A percentile compares a stretch with the other conserved stretches of the same genome.
phyloP scores from a whole-genome alignment of 2,329 filamentous ascomycete genomes.

The Fusarium sp. region DNA sequence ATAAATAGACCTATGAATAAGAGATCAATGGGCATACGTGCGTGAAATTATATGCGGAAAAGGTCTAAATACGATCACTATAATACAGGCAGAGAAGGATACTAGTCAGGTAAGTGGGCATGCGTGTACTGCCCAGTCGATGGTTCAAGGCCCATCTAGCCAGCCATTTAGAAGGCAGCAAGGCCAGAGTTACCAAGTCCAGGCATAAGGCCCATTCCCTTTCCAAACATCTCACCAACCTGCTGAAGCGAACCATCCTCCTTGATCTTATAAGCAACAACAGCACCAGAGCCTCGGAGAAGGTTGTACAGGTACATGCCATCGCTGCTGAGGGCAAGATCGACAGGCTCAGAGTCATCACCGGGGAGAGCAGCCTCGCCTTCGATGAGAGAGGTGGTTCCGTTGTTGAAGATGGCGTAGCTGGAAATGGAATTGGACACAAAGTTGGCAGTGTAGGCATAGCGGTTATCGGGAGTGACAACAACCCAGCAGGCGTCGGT shows the following conservation, averaged over 20 bases:
- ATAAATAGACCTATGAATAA: not conserved
- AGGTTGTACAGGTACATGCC: slow-evolving; percentile 34
- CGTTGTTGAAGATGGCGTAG: slow-evolving; percentile 22
- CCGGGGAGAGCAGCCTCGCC: slow-evolving; percentile 29
- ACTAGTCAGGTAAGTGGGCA: not conserved
- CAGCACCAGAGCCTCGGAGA: slow-evolving; percentile 30
- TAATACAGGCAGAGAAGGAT: not conserved
- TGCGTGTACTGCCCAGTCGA: not conserved
- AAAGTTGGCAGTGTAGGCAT: slow-evolving; percentile 35
- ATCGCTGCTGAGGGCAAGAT: slow-evolving; percentile 31
- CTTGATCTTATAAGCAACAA: slow-evolving; percentile 30
- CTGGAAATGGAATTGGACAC: slow-evolving; percentile 34
- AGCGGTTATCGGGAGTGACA: slow-evolving; percentile 28
- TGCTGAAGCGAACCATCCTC: slow-evolving; percentile 29
- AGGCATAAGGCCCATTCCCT: not conserved
- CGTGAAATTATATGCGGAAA: not conserved
- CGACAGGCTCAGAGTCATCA: slow-evolving; percentile 26
- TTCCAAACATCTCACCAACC: slow-evolving; percentile 22
- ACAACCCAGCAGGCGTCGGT: slow-evolving; percentile 36
- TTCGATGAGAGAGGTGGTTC: slow-evolving; percentile 20
- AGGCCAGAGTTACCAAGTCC: not conserved
- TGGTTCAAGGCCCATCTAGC: not conserved
- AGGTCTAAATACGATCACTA: not conserved
- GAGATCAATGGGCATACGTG: not conserved
- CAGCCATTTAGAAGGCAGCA: not conserved